phyloP scores from a whole-genome alignment of 2,329 filamentous ascomycete species.

The Arthrinium puccinioides region DNA sequence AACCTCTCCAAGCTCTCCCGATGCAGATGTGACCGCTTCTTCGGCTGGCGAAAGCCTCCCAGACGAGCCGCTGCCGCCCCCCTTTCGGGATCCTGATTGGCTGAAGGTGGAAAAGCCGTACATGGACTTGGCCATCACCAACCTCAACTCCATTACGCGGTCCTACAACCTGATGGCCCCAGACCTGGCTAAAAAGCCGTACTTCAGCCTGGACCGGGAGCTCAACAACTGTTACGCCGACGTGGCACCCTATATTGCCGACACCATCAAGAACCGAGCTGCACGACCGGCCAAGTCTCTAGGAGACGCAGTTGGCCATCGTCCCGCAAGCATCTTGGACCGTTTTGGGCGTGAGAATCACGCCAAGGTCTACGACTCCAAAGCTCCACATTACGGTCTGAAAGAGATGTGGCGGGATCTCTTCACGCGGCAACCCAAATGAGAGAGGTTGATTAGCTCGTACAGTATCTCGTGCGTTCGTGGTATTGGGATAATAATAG shows the following conservation, averaged over 20 bases:
- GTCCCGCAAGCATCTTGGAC: conserved; percentile 49
- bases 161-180: conserved; percentile 96
- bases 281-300: conserved; percentile 32
- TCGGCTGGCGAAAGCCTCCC: conserved; percentile 2
- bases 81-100: conserved; percentile 60
- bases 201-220: conserved; percentile 78
- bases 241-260: conserved; percentile 68
- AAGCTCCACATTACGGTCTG: conserved; percentile 72
- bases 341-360: conserved; percentile 45
- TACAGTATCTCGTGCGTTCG: too few relatives aligned
- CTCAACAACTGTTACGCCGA: conserved; percentile 76
- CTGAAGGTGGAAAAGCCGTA: conserved; percentile 11
- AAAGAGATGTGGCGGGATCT: conserved; percentile 86
- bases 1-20: background rate
- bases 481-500: too few relatives aligned
- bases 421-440: too few relatives aligned
- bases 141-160: conserved; percentile 72
- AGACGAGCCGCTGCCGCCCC: conserved; percentile 35
- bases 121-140: conserved; percentile 56
- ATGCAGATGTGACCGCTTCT: conserved; percentile 3
- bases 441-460: too few relatives aligned
- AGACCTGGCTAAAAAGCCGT: conserved; percentile 85
- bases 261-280: conserved; percentile 66
- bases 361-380: conserved; percentile 65
- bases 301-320: conserved; percentile 30